These are phyloP conservation scores for Diaporthe sp. DNA, from an alignment of 2,329 filamentous ascomycete genomes.

Conservation along the genomic window DNA sequence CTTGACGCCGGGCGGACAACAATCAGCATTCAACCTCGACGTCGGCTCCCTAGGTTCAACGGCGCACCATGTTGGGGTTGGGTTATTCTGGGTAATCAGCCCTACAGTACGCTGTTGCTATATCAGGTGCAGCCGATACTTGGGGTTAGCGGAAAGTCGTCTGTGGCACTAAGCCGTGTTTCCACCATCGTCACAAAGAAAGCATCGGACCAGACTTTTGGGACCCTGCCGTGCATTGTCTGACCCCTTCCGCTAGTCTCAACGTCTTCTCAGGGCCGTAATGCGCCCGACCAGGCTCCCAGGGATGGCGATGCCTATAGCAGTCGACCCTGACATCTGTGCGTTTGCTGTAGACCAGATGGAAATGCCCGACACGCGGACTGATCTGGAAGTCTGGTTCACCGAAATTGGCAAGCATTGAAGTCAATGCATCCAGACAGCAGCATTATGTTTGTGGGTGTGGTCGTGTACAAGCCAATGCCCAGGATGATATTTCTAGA, in stretches of 20 bases:
- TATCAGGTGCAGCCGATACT: background rate
- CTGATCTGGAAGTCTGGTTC: slow-evolving; percentile 12
- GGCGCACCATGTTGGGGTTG: slow-evolving; percentile 7
- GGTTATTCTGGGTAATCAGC: slow-evolving; percentile 15
- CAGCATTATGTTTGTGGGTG: background rate
- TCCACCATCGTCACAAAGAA: slow-evolving; percentile 19
- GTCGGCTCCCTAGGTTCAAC: background rate
- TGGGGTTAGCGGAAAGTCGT: background rate
- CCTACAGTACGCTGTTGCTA: slow-evolving; percentile 4
- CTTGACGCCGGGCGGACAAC: background rate
- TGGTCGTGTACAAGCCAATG: background rate
- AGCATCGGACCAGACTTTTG: slow-evolving; percentile 20
- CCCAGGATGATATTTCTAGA: slow-evolving; percentile 5
- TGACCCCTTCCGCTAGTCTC: slow-evolving; percentile 14
- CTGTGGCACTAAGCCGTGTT: slow-evolving; percentile 6
- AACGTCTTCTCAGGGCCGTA: slow-evolving; percentile 9
- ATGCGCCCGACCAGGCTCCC: background rate
- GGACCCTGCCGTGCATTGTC: slow-evolving; percentile 24
- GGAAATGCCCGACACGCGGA: slow-evolving; percentile 15
- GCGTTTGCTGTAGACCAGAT: slow-evolving; percentile 19
- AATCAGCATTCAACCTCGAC: background rate
- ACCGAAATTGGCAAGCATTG: slow-evolving; percentile 23
- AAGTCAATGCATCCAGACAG: slow-evolving; percentile 12
- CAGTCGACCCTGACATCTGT: slow-evolving; percentile 17
- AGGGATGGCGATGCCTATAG: background rate